Evolutionary conservation across 495 filamentous ascomycete species (phyloP), one percentile per base, ranked within the genome.

Genomic region (Lepraria neglecta): DNA sequence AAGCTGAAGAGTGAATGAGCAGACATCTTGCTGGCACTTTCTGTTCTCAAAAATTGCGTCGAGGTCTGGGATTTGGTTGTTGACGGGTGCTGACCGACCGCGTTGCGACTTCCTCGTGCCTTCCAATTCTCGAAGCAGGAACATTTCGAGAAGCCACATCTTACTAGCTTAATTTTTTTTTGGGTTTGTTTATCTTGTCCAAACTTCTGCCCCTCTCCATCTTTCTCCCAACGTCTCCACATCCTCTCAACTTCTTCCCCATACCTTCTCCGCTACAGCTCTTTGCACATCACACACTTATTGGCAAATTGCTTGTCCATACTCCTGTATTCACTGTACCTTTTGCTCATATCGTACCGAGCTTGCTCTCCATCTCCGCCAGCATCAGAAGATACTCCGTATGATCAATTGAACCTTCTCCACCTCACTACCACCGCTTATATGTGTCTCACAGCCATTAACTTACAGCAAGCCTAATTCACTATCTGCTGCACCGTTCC

Each of bases 291-390:
- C 77, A 78, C 70, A 43, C 19, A 77, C 77, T 77, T 72, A 71
- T 76, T 78, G 77, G 54, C 73, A 78, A 78, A 70, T 77, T 79
- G 75, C 75, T 79, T 75, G 71, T 66, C 62, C 58, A 69, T 65
- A 69, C 68, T 66, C 68, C 76, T 65, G 66, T 62, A 71, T 75
- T 80, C 76, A 74, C 76, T 77, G 73, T 68, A 73, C 70, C 73
- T 73, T 68, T 71, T 70, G 71, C 73, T 71, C 78, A 76, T 62
- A 69, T 69, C 56, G 31, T 67, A 56, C 60, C 61, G 56, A 69
- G 51, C 65, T 64, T 65, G 61, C 62, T 59, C 50, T 63, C 50
- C 58, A 64, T 61, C 65, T 65, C 59, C 55, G 40, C 59, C 61
- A 64, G 40, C 55, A 46, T 56, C 61, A 2, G 59, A 61, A 17